These are phyloP conservation scores for Pythium vanterpoolii DNA, from an alignment of 352 stramenopile species.

Conservation along the genomic window DNA sequence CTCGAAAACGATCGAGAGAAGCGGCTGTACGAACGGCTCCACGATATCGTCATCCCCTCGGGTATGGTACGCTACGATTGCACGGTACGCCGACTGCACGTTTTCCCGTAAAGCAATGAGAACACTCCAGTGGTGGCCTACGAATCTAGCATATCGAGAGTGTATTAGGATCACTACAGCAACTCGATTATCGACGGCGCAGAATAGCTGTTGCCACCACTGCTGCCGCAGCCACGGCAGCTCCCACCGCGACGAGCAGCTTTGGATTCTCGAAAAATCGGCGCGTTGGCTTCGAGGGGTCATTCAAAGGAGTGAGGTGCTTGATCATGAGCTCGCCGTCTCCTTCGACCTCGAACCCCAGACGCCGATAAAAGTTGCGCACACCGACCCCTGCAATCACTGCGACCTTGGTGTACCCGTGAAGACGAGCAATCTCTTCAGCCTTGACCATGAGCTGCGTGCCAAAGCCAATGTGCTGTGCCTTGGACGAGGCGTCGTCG, in stretches of 20 bases:
- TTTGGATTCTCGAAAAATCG: constrained; percentile 3
- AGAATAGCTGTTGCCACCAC: constrained; percentile 4
- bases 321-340: constrained; percentile 89
- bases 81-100: constrained; percentile 12
- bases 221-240: neutral
- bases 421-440: constrained; percentile 64
- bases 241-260: constrained; percentile 1
- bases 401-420: constrained; percentile 79
- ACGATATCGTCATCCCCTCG: constrained; percentile 15
- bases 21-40: constrained; percentile 14
- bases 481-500: constrained; percentile 35
- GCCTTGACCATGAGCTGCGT: constrained; percentile 84
- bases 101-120: constrained; percentile 8
- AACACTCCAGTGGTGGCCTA: neutral
- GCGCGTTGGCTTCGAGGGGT: neutral
- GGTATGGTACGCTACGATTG: constrained; percentile 23
- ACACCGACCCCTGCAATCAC: constrained; percentile 91
- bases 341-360: constrained; percentile 86
- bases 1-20: constrained; percentile 22
- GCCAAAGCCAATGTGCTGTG: constrained; percentile 88
- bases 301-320: constrained; percentile 29
- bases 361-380: constrained; percentile 88
- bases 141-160: neutral
- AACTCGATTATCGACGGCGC: constrained; percentile 17
- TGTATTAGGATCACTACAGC: neutral